These are phyloP conservation scores for Raphanus sativus DNA, from an alignment of 345 rosid species.

Conservation along the genomic window DNA sequence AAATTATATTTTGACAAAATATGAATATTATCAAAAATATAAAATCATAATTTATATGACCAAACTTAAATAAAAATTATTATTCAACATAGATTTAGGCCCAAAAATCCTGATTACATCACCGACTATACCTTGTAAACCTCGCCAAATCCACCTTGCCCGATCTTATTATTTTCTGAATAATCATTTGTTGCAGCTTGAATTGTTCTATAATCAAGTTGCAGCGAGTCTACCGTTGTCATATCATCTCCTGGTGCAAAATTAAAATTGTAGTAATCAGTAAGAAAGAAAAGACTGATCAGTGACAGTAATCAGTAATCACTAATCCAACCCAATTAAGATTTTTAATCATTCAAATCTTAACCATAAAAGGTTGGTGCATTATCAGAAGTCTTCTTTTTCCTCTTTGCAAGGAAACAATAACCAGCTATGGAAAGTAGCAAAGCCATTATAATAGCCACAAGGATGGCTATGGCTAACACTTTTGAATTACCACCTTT, in stretches of 20 bases:
- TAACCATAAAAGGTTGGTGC: neutral
- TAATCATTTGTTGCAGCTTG: conserved; percentile 39
- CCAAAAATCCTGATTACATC: too few species aligned
- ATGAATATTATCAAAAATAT: too few species aligned
- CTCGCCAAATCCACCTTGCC: conserved; percentile 68
- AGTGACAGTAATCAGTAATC: too few species aligned
- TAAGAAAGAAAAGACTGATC: too few species aligned
- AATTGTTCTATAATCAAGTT: neutral
- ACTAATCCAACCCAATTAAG: neutral
- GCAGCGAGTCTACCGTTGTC: conserved; percentile 34
- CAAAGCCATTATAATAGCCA: neutral
- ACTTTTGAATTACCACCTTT: neutral
- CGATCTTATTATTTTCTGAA: conserved; percentile 47
- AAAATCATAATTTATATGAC: too few species aligned
- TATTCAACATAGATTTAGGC: too few species aligned
- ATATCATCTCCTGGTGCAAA: conserved; percentile 23
- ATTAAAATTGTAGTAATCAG: neutral
- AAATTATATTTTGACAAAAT: too few species aligned
- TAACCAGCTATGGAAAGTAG: neutral
- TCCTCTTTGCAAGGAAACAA: neutral
- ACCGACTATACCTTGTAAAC: conserved; percentile 54
- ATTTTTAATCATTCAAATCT: neutral
- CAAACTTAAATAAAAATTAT: too few species aligned
- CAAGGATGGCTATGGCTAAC: neutral
- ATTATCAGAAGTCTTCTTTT: neutral